These are phyloP conservation scores for Metschnikowia noctiluminum DNA, from an alignment of 805 yeast genomes.

Conservation along the genomic window DNA sequence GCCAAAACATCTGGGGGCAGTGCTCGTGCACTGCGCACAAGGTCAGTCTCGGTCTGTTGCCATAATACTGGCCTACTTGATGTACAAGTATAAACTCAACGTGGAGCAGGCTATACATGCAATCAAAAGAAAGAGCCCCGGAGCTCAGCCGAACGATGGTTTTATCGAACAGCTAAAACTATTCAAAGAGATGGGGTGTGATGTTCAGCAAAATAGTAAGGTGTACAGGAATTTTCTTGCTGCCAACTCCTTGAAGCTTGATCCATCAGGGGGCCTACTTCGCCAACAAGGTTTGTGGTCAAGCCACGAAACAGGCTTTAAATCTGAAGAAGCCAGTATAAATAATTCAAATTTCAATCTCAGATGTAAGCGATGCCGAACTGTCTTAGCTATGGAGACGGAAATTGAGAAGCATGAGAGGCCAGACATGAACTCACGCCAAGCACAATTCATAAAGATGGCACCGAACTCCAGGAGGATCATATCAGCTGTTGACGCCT, in stretches of 20 bases:
- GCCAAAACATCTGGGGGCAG: constrained; percentile 37
- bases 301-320: constrained; percentile 1
- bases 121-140: constrained; percentile 58
- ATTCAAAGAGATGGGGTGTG: constrained; percentile 43
- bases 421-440: constrained; percentile 63
- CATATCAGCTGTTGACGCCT: constrained; percentile 54
- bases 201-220: constrained; percentile 22
- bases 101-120: constrained; percentile 69
- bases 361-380: constrained; percentile 83
- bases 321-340: background rate
- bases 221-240: constrained; percentile 27
- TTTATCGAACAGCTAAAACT: constrained; percentile 70
- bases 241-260: constrained; percentile 20
- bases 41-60: constrained; percentile 50
- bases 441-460: constrained; percentile 61
- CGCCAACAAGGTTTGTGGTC: constrained; percentile 11
- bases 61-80: constrained; percentile 45
- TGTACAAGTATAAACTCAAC: constrained; percentile 52
- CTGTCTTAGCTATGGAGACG: constrained; percentile 58
- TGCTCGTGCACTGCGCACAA: constrained; percentile 51
- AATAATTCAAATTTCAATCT: constrained; percentile 26
- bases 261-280: constrained; percentile 14
- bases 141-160: constrained; percentile 67
- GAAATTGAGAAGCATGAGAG: constrained; percentile 64
- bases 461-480: constrained; percentile 62